Evolutionary conservation across 2,329 filamentous ascomycete genomes (phyloP).

Genomic region (Pseudopyricularia javanii): DNA sequence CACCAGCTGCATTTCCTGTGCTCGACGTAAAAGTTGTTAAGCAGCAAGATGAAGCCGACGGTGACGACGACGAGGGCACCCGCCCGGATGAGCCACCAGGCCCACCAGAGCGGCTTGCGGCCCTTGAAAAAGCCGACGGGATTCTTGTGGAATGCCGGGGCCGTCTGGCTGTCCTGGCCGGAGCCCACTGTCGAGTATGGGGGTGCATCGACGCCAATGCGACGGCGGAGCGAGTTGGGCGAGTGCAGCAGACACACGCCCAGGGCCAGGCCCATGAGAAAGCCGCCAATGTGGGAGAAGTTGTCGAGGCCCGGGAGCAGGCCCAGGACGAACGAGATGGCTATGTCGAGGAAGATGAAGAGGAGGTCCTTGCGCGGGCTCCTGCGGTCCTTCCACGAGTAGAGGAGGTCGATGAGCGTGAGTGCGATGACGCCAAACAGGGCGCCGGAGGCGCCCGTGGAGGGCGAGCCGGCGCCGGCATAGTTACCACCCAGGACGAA

Average conservation of each 20-base stretch:
- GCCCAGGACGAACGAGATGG: conserved; percentile 84
- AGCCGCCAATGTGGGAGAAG: conserved; percentile 93
- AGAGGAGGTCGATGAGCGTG: conserved; percentile 77
- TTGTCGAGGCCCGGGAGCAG: conserved; percentile 90
- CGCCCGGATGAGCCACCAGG: conserved; percentile 82
- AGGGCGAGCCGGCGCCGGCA: conserved; percentile 67
- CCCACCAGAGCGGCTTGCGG: conserved; percentile 91
- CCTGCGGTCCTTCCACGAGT: conserved; percentile 74
- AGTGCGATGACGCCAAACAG: conserved; percentile 89
- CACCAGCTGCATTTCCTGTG: conserved; percentile 76
- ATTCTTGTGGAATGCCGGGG: conserved; percentile 44
- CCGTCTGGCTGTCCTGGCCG: conserved; percentile 30
- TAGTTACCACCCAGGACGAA: conserved; percentile 94
- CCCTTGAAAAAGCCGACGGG: conserved; percentile 79
- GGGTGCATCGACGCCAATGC: conserved; percentile 53
- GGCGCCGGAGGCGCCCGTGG: conserved; percentile 78
- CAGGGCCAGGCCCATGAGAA: conserved; percentile 79
- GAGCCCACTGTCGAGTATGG: conserved; percentile 59
- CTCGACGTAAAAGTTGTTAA: conserved; percentile 85
- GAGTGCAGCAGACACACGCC: conserved; percentile 84
- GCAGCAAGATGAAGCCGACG: conserved; percentile 71
- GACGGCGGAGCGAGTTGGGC: conserved; percentile 64
- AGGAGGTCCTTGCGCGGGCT: conserved; percentile 73
- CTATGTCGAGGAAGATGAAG: conserved; percentile 74
- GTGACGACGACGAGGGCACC: conserved; percentile 69